Conservation (phyloP, 1,284 basidiomycete species). For the Trichosporon sp. region DNA sequence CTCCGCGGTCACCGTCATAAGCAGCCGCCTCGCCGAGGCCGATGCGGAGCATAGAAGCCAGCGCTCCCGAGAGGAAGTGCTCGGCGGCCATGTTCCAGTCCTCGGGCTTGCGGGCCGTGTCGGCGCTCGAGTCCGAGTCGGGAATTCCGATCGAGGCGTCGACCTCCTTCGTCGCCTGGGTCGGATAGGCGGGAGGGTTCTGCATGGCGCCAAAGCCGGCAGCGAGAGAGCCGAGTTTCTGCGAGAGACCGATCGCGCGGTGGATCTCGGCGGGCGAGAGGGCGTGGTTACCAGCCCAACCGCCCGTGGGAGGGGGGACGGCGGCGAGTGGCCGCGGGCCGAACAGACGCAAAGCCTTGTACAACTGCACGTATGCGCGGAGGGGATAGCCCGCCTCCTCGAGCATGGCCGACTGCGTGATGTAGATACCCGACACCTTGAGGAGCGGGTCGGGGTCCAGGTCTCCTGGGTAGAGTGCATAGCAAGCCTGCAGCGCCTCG, state of each 20-base stretch:
- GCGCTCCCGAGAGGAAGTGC: slow-evolving; percentile 42
- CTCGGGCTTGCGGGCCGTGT: slow-evolving; percentile 20
- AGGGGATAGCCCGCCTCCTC: slow-evolving; percentile 45
- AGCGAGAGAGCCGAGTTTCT: slow-evolving; percentile 40
- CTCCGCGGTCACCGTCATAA: neutral
- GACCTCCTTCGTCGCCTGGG: neutral
- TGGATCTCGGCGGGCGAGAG: slow-evolving; percentile 43
- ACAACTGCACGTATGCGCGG: slow-evolving; percentile 43
- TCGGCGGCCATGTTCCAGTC: slow-evolving; percentile 48
- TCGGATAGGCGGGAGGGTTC: slow-evolving; percentile 27
- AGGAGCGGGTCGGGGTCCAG: slow-evolving; percentile 50
- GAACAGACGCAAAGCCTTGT: slow-evolving; percentile 44
- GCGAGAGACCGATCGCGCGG: slow-evolving; percentile 50
- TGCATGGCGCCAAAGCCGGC: slow-evolving; percentile 27
- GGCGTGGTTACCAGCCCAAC: slow-evolving; percentile 27
- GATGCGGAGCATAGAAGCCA: slow-evolving; percentile 49
- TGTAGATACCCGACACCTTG: slow-evolving; percentile 55
- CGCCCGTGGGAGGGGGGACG: slow-evolving; percentile 11
- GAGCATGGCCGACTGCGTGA: slow-evolving; percentile 47
- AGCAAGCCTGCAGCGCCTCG: slow-evolving; percentile 45
- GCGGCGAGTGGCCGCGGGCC: slow-evolving; percentile 39
- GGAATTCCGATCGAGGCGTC: neutral
- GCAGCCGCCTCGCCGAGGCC: slow-evolving; percentile 33
- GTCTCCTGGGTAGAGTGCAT: slow-evolving; percentile 35
- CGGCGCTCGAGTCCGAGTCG: neutral